A percentile compares a stretch with the other conserved stretches of the same genome.
Conservation (phyloP, 495 filamentous ascomycete genomes). For the Penicillium coffeae region DNA sequence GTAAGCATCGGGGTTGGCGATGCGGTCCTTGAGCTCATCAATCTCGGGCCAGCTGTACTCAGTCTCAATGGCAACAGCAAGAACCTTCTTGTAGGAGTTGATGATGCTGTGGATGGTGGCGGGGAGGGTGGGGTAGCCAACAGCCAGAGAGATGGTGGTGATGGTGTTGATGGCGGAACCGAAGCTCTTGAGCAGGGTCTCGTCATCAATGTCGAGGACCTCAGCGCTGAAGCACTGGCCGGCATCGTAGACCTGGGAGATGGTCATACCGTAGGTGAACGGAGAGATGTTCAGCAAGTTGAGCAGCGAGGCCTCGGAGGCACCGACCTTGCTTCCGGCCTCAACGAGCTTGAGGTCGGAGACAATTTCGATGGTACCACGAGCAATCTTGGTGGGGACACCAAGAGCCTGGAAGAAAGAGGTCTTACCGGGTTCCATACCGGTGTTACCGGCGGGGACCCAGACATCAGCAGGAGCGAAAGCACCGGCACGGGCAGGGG, state of each 20-base stretch:
- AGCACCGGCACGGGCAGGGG: slow-evolving; percentile 95
- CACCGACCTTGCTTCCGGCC: slow-evolving; percentile 87
- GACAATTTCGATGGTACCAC: slow-evolving; percentile 99
- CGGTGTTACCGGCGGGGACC: slow-evolving; percentile 95
- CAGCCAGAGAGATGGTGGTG: slow-evolving; percentile 81
- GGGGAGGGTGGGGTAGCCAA: slow-evolving; percentile 94
- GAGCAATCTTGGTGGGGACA: slow-evolving; percentile 99
- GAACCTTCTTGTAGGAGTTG: slow-evolving; percentile 96
- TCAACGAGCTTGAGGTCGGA: slow-evolving; percentile 97
- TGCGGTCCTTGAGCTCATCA: slow-evolving; percentile 95
- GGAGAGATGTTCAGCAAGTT: slow-evolving; percentile 99
- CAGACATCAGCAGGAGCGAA: slow-evolving; percentile 86
- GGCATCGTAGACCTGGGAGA: slow-evolving; percentile 91
- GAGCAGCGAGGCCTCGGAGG: slow-evolving; percentile 95
- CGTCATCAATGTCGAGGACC: slow-evolving; percentile 91
- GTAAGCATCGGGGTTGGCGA: slow-evolving; percentile 96
- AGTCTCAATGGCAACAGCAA: slow-evolving; percentile 85
- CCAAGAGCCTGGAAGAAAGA: slow-evolving; percentile 99
- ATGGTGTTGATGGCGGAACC: slow-evolving; percentile 79
- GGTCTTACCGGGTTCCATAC: slow-evolving; percentile 99
- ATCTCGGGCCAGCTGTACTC: slow-evolving; percentile 95
- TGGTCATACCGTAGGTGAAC: slow-evolving; percentile 99
- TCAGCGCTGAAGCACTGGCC: slow-evolving; percentile 81
- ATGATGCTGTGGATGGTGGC: slow-evolving; percentile 91
- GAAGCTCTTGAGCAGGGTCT: slow-evolving; percentile 84